Evolutionary conservation across 148 eudicot genomes (phyloP).

Genomic region (Nepenthes gracilis): DNA sequence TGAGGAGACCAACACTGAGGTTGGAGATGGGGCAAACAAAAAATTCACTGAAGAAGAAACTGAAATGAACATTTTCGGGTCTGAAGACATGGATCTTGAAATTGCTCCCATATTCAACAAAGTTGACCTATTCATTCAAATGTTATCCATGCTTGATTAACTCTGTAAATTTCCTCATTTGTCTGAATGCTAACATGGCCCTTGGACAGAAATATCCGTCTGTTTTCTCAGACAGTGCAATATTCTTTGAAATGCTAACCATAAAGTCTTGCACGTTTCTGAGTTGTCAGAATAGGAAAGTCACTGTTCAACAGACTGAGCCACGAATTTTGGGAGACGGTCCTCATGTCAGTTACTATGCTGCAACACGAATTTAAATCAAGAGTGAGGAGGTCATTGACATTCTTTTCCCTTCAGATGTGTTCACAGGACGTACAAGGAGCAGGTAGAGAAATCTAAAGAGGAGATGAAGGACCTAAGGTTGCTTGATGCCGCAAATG

Average conservation of each 20-base stretch:
- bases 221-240: not conserved
- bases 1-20: slow-evolving; percentile 28
- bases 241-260: not conserved
- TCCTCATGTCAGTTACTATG: slow-evolving; percentile 51
- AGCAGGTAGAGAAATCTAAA: slow-evolving; percentile 84
- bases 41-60: slow-evolving; percentile 46
- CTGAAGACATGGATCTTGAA: slow-evolving; percentile 73
- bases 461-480: slow-evolving; percentile 75
- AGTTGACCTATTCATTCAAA: slow-evolving; percentile 59
- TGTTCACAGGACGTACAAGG: slow-evolving; percentile 66
- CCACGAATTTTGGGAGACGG: slow-evolving; percentile 64
- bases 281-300: slow-evolving; percentile 83
- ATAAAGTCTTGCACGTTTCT: slow-evolving; percentile 40
- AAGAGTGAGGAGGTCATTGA: slow-evolving; percentile 3
- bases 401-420: slow-evolving; percentile 4
- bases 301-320: slow-evolving; percentile 51
- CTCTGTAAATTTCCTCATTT: too few species aligned
- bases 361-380: not conserved
- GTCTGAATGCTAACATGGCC: too few species aligned
- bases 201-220: too few species aligned
- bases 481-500: slow-evolving; percentile 66
- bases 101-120: slow-evolving; percentile 60
- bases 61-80: slow-evolving; percentile 31
- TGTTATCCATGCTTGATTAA: slow-evolving; percentile 25
- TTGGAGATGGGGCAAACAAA: slow-evolving; percentile 24